Evolutionary conservation across 768 basidiomycete genomes (phyloP).

Genomic region (Cystofilobasidium macerans): DNA sequence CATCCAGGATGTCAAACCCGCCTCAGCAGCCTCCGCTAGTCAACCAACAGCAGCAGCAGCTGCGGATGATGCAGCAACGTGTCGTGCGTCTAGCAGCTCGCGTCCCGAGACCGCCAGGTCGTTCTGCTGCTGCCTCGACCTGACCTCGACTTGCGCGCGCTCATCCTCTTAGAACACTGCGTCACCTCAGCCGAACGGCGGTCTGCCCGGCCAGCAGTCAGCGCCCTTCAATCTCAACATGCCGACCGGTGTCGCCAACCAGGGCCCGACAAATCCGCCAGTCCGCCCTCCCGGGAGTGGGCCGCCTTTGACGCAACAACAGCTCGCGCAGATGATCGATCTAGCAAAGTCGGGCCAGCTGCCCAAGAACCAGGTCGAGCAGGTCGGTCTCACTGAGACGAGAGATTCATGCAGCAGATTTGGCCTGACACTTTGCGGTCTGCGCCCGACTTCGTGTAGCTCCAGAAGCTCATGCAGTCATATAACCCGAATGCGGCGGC

Average conservation of each 20-base stretch:
- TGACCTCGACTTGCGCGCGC: not conserved
- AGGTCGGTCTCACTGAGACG: slow-evolving; percentile 5
- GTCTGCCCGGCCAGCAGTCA: not conserved
- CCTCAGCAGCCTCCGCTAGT: not conserved
- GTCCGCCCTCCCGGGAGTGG: not conserved
- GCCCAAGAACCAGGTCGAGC: not conserved
- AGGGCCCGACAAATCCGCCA: not conserved
- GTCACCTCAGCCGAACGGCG: not conserved
- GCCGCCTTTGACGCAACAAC: not conserved
- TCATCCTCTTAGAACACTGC: not conserved
- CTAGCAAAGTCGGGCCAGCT: slow-evolving; percentile 5
- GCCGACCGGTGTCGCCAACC: not conserved
- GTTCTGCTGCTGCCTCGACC: not conserved
- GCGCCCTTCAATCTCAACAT: not conserved
- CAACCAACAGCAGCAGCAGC: not conserved
- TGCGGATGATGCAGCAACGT: not conserved
- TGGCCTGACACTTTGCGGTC: not conserved
- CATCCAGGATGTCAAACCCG: slow-evolving; percentile 4
- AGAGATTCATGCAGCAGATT: no score
- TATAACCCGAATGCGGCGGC: slow-evolving; percentile 1
- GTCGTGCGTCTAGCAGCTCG: not conserved
- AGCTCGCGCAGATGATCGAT: not conserved
- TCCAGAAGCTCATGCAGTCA: slow-evolving; percentile 7
- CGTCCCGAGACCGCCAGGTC: no score
- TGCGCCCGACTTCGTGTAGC: not conserved